A percentile compares a stretch with the other conserved stretches of the same genome.
Evolutionary conservation across 495 filamentous ascomycete species (phyloP).

Genomic region (Penicillium argentinense): DNA sequence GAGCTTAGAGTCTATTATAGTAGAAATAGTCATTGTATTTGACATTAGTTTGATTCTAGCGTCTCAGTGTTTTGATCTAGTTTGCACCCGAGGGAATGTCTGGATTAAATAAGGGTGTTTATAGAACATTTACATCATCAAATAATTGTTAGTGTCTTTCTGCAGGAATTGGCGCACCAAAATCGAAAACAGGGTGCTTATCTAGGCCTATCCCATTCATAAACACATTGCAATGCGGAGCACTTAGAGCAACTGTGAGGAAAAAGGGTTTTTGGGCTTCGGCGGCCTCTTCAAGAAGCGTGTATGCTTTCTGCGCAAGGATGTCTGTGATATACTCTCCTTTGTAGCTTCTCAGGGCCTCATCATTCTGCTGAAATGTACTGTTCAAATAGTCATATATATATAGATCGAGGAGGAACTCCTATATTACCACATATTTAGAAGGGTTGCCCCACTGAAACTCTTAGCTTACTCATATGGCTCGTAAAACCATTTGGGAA

Average conservation of each 20-base stretch:
- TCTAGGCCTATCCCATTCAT: conserved; percentile 9
- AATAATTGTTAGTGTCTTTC: conserved; percentile 10
- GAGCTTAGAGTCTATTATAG: too few species aligned
- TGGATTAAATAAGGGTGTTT: too few species aligned
- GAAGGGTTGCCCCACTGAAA: background rate
- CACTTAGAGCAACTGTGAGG: conserved; percentile 55
- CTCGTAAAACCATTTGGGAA: background rate
- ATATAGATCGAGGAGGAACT: conserved; percentile 64
- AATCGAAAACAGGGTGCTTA: background rate
- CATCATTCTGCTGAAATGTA: conserved; percentile 55
- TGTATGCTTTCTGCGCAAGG: conserved; percentile 52
- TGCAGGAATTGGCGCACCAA: background rate
- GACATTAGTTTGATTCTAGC: too few species aligned
- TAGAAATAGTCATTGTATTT: too few species aligned
- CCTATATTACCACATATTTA: conserved; percentile 16
- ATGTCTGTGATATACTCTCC: conserved; percentile 56
- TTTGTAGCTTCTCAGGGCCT: conserved; percentile 46
- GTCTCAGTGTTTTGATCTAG: too few species aligned
- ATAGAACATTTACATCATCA: conserved; percentile 2
- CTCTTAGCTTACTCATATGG: background rate
- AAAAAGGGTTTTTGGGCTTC: conserved; percentile 51
- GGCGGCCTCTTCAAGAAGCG: conserved; percentile 52
- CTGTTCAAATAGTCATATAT: conserved; percentile 64
- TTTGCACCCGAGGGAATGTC: too few species aligned
- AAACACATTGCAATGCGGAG: conserved; percentile 57